These are phyloP conservation scores for Aspergillus tubingensis DNA, from an alignment of 2,329 filamentous ascomycete genomes.

Conservation along the genomic window DNA sequence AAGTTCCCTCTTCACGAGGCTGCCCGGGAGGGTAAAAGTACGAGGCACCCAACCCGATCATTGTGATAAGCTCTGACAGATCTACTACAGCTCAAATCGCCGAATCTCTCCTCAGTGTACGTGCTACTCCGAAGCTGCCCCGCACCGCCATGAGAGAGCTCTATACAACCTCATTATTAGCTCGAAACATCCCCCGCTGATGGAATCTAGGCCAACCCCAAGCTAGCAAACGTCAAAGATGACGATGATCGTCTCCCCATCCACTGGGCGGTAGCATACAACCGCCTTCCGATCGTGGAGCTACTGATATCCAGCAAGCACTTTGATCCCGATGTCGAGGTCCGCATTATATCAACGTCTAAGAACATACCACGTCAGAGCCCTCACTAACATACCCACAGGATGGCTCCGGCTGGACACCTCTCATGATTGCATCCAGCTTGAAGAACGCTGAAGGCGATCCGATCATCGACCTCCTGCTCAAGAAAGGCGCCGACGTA, in stretches of 20 bases:
- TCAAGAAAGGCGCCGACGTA: constrained; percentile 51
- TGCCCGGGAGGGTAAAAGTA: constrained; percentile 80
- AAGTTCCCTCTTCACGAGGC: constrained; percentile 87
- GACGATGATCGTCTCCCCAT: constrained; percentile 86
- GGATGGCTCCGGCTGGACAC: constrained; percentile 54
- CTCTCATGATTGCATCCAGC: constrained; percentile 53
- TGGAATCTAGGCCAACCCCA: constrained; percentile 68
- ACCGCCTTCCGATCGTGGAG: constrained; percentile 72
- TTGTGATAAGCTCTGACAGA: constrained; percentile 22
- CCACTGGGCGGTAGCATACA: constrained; percentile 91
- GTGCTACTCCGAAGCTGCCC: constrained; percentile 34
- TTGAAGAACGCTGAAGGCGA: constrained; percentile 50
- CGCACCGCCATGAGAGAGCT: constrained; percentile 17
- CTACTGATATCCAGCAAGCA: constrained; percentile 68
- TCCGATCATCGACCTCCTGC: constrained; percentile 46
- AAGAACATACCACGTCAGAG: too few relatives aligned
- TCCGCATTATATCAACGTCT: constrained; percentile 33
- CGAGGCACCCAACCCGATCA: constrained; percentile 24
- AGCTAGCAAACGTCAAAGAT: constrained; percentile 71
- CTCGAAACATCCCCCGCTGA: background rate
- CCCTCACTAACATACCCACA: constrained; percentile 18
- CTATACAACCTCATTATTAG: background rate
- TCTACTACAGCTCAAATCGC: constrained; percentile 61
- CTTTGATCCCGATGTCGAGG: constrained; percentile 83
- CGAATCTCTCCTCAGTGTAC: constrained; percentile 72